Conservation (phyloP, 192 early-diverging fungal genomes). For the Linnemannia elongata region DNA sequence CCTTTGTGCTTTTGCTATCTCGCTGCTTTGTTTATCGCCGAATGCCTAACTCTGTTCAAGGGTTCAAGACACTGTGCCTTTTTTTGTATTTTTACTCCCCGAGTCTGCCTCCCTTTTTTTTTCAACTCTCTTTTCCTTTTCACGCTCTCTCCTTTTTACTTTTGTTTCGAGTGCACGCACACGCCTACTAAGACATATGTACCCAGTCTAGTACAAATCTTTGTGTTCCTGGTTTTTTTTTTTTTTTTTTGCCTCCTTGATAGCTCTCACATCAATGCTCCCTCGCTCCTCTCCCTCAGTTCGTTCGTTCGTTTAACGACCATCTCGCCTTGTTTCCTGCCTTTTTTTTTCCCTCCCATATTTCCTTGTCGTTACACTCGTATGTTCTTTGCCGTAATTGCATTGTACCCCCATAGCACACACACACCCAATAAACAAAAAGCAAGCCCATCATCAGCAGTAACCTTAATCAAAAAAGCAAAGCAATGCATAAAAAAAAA, state of each 20-base stretch:
- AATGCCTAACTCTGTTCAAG: too few species aligned
- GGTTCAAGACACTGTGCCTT: too few species aligned
- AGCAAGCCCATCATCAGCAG: not conserved
- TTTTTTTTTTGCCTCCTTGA: not conserved
- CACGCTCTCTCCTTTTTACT: not conserved
- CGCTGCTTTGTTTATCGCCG: too few species aligned
- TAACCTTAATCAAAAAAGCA: not conserved
- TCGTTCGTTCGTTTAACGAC: constrained; percentile 5
- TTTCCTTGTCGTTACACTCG: not conserved
- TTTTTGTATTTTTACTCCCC: not conserved
- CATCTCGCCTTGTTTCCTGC: not conserved
- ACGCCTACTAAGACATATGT: not conserved
- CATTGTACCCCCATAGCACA: not conserved
- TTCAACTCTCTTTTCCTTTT: not conserved
- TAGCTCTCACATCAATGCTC: constrained; percentile 7
- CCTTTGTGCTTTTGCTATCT: too few species aligned
- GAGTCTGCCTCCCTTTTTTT: not conserved
- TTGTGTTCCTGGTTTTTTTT: not conserved
- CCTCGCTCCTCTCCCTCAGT: not conserved
- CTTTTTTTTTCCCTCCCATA: not conserved
- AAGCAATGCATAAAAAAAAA: not conserved
- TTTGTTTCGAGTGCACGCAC: not conserved
- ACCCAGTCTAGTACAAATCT: not conserved
- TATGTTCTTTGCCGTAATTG: not conserved
- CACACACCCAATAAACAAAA: not conserved